Evolutionary conservation across 2,329 filamentous ascomycete species (phyloP).

Genomic region (Calonectria pseudoreteaudii): DNA sequence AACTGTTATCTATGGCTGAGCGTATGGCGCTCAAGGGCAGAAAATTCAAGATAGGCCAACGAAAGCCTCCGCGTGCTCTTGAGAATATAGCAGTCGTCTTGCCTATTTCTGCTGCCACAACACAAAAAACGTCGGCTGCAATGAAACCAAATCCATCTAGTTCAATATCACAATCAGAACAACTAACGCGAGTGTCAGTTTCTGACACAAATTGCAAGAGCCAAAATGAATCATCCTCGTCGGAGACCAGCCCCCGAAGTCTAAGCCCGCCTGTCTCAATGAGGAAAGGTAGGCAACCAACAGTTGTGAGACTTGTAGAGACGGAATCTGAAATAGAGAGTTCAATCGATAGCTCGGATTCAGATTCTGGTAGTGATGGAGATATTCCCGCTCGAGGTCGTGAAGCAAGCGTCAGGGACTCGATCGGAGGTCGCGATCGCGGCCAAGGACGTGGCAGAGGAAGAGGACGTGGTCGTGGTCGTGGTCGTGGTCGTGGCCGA

Average conservation of each 20-base stretch:
- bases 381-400: conserved; percentile 41
- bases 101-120: conserved; percentile 12
- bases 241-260: conserved; percentile 27
- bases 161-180: not conserved
- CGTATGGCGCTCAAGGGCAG: conserved; percentile 66
- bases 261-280: conserved; percentile 25
- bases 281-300: conserved; percentile 26
- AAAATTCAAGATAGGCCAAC: conserved; percentile 63
- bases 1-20: conserved; percentile 68
- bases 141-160: not conserved
- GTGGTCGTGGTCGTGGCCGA: not conserved
- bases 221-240: not conserved
- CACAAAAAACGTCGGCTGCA: not conserved
- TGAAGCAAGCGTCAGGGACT: not conserved
- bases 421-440: conserved; percentile 29
- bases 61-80: conserved; percentile 38
- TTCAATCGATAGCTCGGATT: conserved; percentile 18
- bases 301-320: conserved; percentile 41
- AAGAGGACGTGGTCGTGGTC: conserved; percentile 18
- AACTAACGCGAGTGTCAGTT: not conserved
- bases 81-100: conserved; percentile 15
- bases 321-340: conserved; percentile 37
- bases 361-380: conserved; percentile 34
- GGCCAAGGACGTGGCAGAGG: conserved; percentile 29
- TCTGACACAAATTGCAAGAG: not conserved